Percentiles rank a stretch among this genome's conserved stretches.
These are phyloP conservation scores for Hypoxylon sp. DNA, from an alignment of 2,329 filamentous ascomycete genomes.

Conservation along the genomic window DNA sequence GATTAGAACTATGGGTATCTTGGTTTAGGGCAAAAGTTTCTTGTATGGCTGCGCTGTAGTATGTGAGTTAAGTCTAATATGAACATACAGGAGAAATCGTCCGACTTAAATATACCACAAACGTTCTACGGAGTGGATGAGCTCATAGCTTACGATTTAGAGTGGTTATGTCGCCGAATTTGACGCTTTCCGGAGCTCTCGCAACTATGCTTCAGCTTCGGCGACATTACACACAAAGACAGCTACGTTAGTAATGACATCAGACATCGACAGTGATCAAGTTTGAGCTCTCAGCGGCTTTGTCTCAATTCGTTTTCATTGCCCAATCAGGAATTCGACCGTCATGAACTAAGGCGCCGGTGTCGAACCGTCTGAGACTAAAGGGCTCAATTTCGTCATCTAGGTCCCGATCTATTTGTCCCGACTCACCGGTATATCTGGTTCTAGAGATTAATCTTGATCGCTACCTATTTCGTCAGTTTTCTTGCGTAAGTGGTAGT, in stretches of 20 bases:
- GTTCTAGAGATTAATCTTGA: slow-evolving; percentile 28
- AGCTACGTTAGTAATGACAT: slow-evolving; percentile 46
- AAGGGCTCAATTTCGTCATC: slow-evolving; percentile 47
- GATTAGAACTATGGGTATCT: neutral
- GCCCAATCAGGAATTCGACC: slow-evolving; percentile 39
- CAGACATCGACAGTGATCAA: slow-evolving; percentile 41
- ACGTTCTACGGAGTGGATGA: neutral
- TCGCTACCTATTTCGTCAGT: slow-evolving; percentile 26
- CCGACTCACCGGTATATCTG: slow-evolving; percentile 23
- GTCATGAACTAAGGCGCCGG: slow-evolving; percentile 31
- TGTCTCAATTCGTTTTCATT: slow-evolving; percentile 35
- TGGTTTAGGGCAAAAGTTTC: slow-evolving; percentile 7
- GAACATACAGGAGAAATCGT: neutral
- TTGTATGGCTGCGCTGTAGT: neutral
- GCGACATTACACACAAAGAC: slow-evolving; percentile 16
- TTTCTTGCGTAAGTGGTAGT: slow-evolving; percentile 40
- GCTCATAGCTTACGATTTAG: slow-evolving; percentile 18
- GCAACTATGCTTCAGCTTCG: slow-evolving; percentile 23
- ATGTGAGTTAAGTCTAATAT: neutral
- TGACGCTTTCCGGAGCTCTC: slow-evolving; percentile 12
- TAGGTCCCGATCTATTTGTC: slow-evolving; percentile 33
- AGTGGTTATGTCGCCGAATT: slow-evolving; percentile 1
- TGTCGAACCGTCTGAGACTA: slow-evolving; percentile 39
- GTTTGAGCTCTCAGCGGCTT: slow-evolving; percentile 35
- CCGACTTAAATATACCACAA: slow-evolving; percentile 26